A percentile compares a stretch with the other conserved stretches of the same genome.
Evolutionary conservation across 164 flowering plant genomes (phyloP).

Genomic region (Chloranthus sessilifolius): DNA sequence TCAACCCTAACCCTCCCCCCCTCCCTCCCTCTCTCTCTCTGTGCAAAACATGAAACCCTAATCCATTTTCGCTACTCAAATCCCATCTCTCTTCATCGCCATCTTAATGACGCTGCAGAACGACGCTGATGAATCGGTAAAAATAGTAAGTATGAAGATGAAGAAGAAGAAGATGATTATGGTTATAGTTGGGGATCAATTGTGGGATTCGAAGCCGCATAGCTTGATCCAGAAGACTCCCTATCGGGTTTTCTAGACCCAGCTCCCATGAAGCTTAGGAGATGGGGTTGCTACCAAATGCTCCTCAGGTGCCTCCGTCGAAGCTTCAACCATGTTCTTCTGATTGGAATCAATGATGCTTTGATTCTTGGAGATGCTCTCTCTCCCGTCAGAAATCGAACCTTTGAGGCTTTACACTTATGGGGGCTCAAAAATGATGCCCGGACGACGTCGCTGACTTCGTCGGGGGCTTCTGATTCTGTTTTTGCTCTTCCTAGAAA

Average conservation of each 20-base stretch:
- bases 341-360: conserved; percentile 43
- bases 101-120: no score
- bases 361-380: conserved; percentile 56
- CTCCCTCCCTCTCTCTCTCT: no score
- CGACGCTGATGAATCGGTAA: no score
- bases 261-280: conserved; percentile 54
- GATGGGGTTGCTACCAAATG: conserved; percentile 94
- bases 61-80: no score
- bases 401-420: conserved; percentile 42
- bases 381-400: conserved; percentile 42
- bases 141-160: no score
- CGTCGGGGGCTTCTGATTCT: no score
- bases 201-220: conserved; percentile 62
- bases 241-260: conserved; percentile 66
- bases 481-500: no score
- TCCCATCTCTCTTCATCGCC: no score
- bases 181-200: conserved; percentile 67
- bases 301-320: conserved; percentile 68
- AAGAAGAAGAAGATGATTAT: conserved; percentile 2
- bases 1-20: no score
- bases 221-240: conserved; percentile 81
- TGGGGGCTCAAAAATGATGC: no score
- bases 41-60: no score
- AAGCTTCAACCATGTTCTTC: conserved; percentile 61
- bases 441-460: no score